Percentiles rank a stretch among this genome's conserved stretches.
Conservation (phyloP, 768 basidiomycete species). For the Tulasnella sp. region DNA sequence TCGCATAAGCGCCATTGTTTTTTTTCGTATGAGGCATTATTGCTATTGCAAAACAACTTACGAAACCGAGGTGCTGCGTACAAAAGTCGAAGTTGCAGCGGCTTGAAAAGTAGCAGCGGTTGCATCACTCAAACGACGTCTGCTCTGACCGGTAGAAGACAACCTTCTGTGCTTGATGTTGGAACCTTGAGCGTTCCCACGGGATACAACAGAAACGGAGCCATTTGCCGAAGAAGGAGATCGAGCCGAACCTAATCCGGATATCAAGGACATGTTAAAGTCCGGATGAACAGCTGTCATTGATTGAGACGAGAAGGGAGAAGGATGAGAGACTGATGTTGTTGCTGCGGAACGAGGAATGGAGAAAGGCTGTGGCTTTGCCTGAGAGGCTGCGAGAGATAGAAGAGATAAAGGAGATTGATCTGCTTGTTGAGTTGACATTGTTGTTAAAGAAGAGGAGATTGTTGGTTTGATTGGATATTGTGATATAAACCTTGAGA, state of each 20-base stretch:
- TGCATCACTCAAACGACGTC: conserved; percentile 64
- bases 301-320: not conserved
- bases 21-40: no score
- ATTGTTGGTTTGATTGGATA: no score
- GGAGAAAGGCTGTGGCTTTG: conserved; percentile 2
- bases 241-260: not conserved
- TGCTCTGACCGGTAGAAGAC: conserved; percentile 55
- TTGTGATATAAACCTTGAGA: no score
- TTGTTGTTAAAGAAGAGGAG: not conserved
- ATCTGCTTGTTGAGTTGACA: conserved; percentile 3
- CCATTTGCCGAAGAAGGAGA: not conserved
- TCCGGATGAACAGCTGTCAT: no score
- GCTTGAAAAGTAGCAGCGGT: conserved; percentile 57
- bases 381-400: conserved; percentile 2
- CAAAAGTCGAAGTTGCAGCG: conserved; percentile 36
- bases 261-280: not conserved
- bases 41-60: no score
- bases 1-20: no score
- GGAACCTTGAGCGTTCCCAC: conserved; percentile 8
- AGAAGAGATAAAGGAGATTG: conserved; percentile 11
- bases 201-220: not conserved
- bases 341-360: conserved; percentile 15
- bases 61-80: conserved; percentile 7
- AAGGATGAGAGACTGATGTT: conserved; percentile 5
- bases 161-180: conserved; percentile 48